Evolutionary conservation across 495 filamentous ascomycete species (phyloP).

Genomic region (Lindgomyces ingoldianus): DNA sequence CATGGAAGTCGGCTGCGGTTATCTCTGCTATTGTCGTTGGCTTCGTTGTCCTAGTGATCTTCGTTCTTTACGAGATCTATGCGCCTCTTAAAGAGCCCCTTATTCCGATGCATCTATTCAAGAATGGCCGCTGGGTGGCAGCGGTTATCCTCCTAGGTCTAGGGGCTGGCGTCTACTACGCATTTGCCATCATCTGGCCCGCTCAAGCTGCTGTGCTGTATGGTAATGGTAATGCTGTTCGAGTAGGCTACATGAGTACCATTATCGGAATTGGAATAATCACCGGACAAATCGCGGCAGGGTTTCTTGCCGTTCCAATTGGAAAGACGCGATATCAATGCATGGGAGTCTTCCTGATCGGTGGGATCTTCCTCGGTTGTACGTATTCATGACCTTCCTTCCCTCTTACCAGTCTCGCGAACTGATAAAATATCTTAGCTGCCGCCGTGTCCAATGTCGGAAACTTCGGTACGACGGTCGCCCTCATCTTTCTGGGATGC

Average conservation of each 20-base stretch:
- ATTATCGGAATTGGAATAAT: constrained; percentile 7
- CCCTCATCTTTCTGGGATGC: constrained; percentile 10
- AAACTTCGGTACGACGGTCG: not conserved
- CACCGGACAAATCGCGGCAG: not conserved
- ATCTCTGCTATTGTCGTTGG: constrained; percentile 8
- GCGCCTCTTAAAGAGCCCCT: constrained; percentile 15
- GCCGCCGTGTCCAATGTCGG: constrained; percentile 4
- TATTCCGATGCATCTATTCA: constrained; percentile 17
- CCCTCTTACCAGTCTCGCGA: not conserved
- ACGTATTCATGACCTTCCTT: not conserved
- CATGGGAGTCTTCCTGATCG: constrained; percentile 7
- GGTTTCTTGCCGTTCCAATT: not conserved
- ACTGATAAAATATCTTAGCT: not conserved
- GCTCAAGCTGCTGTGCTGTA: constrained; percentile 10
- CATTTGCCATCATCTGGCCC: constrained; percentile 19
- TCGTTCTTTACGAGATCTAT: constrained; percentile 15
- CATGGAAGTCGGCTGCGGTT: not conserved
- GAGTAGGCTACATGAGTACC: not conserved
- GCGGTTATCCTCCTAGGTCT: constrained; percentile 10
- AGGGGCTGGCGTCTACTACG: constrained; percentile 19
- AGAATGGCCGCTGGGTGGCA: constrained; percentile 7
- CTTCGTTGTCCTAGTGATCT: not conserved
- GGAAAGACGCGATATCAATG: constrained; percentile 14
- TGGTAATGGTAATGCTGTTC: constrained; percentile 4
- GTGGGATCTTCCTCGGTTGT: constrained; percentile 17